These are phyloP conservation scores for Suillus subaureus DNA, from an alignment of 768 basidiomycete species.

Conservation along the genomic window DNA sequence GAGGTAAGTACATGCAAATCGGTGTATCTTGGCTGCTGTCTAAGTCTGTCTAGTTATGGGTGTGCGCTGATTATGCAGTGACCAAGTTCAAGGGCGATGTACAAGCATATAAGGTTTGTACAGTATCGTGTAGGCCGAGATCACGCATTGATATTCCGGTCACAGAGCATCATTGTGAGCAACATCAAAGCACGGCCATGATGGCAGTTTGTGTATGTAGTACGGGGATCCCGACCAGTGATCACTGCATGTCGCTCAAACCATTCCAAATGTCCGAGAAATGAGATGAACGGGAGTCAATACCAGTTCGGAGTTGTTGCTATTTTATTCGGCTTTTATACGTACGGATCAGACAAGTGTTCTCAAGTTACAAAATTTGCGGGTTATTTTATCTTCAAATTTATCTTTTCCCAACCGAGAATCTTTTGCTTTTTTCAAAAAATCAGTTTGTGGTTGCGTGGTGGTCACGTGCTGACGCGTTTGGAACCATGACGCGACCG, in stretches of 20 bases:
- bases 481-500: not conserved
- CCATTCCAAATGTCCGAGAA: not conserved
- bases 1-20: constrained; percentile 50
- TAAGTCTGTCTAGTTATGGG: constrained; percentile 70
- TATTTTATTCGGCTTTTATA: not conserved
- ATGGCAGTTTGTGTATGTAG: constrained; percentile 7
- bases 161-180: constrained; percentile 73
- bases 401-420: too few relatives aligned
- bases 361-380: not conserved
- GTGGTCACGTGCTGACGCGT: constrained; percentile 2
- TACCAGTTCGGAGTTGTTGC: not conserved
- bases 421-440: too few relatives aligned
- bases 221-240: not conserved
- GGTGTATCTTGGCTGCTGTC: constrained; percentile 11
- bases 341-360: not conserved
- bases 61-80: constrained; percentile 84
- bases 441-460: not conserved
- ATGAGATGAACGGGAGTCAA: not conserved
- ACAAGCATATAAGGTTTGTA: constrained; percentile 81
- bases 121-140: not conserved
- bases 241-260: not conserved
- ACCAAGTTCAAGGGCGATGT: constrained; percentile 89
- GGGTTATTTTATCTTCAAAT: constrained; percentile 8
- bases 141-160: constrained; percentile 14
- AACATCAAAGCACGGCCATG: constrained; percentile 65